Evolutionary conservation across 768 basidiomycete genomes (phyloP).

Genomic region (Tremella mesenterica): DNA sequence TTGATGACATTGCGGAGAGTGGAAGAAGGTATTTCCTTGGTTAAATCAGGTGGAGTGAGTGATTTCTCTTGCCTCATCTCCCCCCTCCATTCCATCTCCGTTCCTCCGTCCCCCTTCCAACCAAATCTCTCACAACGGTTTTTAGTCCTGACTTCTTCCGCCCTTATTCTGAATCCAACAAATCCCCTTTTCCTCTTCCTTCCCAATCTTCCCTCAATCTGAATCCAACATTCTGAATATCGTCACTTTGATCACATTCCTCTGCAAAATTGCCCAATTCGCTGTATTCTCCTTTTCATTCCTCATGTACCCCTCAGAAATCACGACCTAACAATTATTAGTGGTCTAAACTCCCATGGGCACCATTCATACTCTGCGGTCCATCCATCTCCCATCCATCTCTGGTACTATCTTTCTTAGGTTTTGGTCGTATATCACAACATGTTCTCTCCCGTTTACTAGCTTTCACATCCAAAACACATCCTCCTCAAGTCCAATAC

Average conservation of each 20-base stretch:
- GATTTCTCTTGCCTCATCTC: neutral
- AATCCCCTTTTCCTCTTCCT: no score
- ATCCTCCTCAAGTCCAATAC: constrained; percentile 33
- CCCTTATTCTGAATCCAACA: no score
- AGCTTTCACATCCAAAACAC: constrained; percentile 54
- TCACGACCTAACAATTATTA: no score
- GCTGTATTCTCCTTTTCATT: no score
- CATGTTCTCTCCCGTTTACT: constrained; percentile 68
- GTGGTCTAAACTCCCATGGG: constrained; percentile 75
- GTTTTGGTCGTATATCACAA: constrained; percentile 90
- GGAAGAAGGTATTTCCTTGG: constrained; percentile 56
- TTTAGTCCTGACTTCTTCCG: no score
- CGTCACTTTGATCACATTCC: no score
- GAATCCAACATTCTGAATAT: no score
- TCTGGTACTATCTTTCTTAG: constrained; percentile 73
- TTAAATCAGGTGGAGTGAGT: constrained; percentile 61
- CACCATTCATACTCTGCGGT: constrained; percentile 76
- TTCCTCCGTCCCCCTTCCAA: neutral
- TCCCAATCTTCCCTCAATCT: no score
- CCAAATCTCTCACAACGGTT: no score
- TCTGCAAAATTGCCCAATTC: constrained; percentile 6
- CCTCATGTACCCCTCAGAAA: no score
- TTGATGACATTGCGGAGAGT: constrained; percentile 87
- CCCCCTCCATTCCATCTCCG: neutral
- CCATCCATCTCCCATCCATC: constrained; percentile 44